phyloP scores from a whole-genome alignment of 352 stramenopile species.

The Plasmopara halstedii region DNA sequence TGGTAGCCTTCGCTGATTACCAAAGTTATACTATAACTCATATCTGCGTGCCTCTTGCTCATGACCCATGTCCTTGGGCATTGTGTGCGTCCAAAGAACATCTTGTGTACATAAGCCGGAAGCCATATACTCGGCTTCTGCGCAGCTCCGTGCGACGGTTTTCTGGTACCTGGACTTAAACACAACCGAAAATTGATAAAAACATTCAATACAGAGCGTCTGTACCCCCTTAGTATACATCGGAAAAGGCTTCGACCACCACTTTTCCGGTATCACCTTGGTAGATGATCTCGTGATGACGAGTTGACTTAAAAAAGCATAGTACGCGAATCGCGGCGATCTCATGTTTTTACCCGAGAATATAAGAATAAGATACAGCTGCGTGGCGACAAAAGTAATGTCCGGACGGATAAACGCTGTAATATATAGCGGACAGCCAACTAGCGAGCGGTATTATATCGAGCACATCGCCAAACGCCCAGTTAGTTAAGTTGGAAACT shows the following conservation, averaged over 20 bases:
- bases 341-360: not conserved
- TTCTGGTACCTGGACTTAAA: constrained; percentile 5
- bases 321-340: not conserved
- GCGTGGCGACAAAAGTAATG: not conserved
- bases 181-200: constrained; percentile 4
- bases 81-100: constrained; percentile 1
- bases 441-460: not conserved
- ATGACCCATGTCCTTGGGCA: not conserved
- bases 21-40: not conserved
- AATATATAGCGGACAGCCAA: not conserved
- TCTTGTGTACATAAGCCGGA: constrained; percentile 6
- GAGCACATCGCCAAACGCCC: not conserved
- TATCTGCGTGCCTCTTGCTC: not conserved
- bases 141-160: constrained; percentile 7
- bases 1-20: not conserved
- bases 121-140: constrained; percentile 11
- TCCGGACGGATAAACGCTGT: not conserved
- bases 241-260: not conserved
- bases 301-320: not conserved
- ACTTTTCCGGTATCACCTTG: not conserved
- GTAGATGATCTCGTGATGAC: not conserved
- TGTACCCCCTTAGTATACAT: not conserved
- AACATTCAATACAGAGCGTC: not conserved
- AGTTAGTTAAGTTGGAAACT: not conserved
- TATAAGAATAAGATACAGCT: not conserved